phyloP scores from a whole-genome alignment of 352 stramenopile species.

The Elongisporangium undulatum region DNA sequence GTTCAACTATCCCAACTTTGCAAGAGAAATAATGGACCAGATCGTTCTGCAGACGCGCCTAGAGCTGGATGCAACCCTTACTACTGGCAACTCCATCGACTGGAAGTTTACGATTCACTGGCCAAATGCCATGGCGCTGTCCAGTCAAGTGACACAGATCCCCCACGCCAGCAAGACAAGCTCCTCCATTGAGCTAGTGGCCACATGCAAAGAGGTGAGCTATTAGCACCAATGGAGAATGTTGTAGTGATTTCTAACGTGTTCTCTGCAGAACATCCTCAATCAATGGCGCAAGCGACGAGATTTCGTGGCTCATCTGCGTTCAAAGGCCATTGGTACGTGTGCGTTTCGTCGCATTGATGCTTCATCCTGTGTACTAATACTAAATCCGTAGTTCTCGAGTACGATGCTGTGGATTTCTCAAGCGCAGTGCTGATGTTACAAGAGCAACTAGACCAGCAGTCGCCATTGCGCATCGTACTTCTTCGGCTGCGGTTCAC shows the following conservation, averaged over 20 bases:
- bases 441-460: conserved; percentile 32
- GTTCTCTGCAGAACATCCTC: conserved; percentile 26
- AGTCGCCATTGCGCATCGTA: conserved; percentile 30
- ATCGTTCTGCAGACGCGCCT: too few species aligned
- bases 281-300: conserved; percentile 33
- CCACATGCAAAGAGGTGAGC: conserved; percentile 28
- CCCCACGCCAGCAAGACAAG: conserved; percentile 15
- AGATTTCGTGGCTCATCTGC: conserved; percentile 31
- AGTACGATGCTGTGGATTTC: conserved; percentile 47
- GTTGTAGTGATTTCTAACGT: not conserved
- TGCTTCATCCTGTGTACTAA: not conserved
- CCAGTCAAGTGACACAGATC: conserved; percentile 32
- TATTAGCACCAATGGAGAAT: not conserved
- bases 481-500: conserved; percentile 36
- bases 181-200: conserved; percentile 32
- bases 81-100: too few species aligned
- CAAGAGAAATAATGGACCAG: too few species aligned
- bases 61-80: too few species aligned
- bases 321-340: conserved; percentile 26
- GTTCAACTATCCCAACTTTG: conserved; percentile 23
- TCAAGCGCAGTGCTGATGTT: conserved; percentile 45
- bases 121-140: conserved; percentile 23
- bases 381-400: conserved; percentile 20
- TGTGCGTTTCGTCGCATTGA: not conserved
- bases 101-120: conserved; percentile 18